phyloP scores from a whole-genome alignment of 2,329 filamentous ascomycete genomes.

The Aspergillus felis region DNA sequence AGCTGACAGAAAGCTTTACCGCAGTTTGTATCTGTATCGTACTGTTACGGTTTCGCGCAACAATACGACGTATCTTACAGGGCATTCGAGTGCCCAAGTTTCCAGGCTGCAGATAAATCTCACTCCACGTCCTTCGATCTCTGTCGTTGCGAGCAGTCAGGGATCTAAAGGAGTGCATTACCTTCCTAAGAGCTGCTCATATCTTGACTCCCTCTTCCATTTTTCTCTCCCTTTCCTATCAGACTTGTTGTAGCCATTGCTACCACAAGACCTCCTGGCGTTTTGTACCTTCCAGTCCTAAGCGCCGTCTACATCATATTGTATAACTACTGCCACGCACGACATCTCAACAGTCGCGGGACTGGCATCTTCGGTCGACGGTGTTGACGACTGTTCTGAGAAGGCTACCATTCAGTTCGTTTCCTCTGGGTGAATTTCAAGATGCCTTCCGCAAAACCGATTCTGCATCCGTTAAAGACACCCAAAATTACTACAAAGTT shows the following conservation, averaged over 20 bases:
- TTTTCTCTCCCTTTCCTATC: background rate
- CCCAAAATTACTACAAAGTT: slow-evolving; percentile 41
- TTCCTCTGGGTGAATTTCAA: background rate
- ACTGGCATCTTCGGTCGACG: background rate
- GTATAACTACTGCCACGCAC: slow-evolving; percentile 10
- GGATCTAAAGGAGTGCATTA: slow-evolving; percentile 3
- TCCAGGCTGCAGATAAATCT: slow-evolving; percentile 11
- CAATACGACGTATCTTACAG: slow-evolving; percentile 8
- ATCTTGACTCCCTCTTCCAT: slow-evolving; percentile 1
- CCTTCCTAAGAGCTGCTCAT: background rate
- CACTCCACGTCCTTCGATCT: slow-evolving; percentile 5
- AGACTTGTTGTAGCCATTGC: background rate
- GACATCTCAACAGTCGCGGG: background rate
- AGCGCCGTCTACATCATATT: background rate
- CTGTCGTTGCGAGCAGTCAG: slow-evolving; percentile 6
- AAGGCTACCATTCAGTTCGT: background rate
- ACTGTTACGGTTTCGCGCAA: slow-evolving; percentile 6
- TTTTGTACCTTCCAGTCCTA: background rate
- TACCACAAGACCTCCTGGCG: slow-evolving; percentile 1
- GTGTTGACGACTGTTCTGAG: background rate
- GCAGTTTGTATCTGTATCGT: slow-evolving; percentile 4
- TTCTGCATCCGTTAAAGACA: slow-evolving; percentile 41
- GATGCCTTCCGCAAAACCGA: slow-evolving; percentile 34
- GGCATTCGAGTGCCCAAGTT: background rate
- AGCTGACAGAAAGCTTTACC: slow-evolving; percentile 8